phyloP scores from a whole-genome alignment of 352 stramenopile species.

The Pythium sp. region DNA sequence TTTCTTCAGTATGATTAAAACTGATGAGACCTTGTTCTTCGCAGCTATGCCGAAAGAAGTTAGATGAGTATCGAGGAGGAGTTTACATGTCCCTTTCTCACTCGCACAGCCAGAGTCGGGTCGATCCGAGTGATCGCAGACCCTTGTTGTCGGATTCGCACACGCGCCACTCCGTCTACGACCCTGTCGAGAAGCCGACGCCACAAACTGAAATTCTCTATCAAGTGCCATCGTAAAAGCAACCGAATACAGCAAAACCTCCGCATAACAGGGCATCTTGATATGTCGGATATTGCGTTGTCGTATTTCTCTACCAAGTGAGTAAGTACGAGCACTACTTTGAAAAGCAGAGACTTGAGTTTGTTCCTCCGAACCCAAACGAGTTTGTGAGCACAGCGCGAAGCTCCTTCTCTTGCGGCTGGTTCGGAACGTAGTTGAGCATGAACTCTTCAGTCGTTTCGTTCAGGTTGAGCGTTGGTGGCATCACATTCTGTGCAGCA shows the following conservation, averaged over 20 bases:
- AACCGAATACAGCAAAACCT: not conserved
- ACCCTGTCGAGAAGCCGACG: constrained; percentile 22
- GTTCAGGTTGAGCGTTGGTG: constrained; percentile 93
- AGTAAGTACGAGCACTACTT: constrained; percentile 32
- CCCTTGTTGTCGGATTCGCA: constrained; percentile 3
- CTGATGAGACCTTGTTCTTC: no score
- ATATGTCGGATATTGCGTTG: not conserved
- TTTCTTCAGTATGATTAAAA: no score
- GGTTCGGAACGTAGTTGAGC: constrained; percentile 79
- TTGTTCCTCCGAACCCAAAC: constrained; percentile 98
- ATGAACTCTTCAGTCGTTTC: constrained; percentile 76
- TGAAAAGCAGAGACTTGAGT: constrained; percentile 83
- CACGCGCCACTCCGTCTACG: constrained; percentile 20
- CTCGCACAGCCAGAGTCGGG: constrained; percentile 10
- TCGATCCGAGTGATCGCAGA: constrained; percentile 9
- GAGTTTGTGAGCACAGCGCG: constrained; percentile 92
- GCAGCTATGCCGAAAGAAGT: constrained; percentile 41
- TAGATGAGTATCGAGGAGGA: constrained; percentile 56
- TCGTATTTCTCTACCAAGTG: not conserved
- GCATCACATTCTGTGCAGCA: constrained; percentile 73
- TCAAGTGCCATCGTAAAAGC: constrained; percentile 28
- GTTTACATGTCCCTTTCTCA: constrained; percentile 29
- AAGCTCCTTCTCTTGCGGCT: constrained; percentile 70
- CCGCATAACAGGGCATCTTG: not conserved
- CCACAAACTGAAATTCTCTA: constrained; percentile 20